Evolutionary conservation across 192 early-diverging fungal species (phyloP).

Genomic region (Rhizoclosmatium sp.): DNA sequence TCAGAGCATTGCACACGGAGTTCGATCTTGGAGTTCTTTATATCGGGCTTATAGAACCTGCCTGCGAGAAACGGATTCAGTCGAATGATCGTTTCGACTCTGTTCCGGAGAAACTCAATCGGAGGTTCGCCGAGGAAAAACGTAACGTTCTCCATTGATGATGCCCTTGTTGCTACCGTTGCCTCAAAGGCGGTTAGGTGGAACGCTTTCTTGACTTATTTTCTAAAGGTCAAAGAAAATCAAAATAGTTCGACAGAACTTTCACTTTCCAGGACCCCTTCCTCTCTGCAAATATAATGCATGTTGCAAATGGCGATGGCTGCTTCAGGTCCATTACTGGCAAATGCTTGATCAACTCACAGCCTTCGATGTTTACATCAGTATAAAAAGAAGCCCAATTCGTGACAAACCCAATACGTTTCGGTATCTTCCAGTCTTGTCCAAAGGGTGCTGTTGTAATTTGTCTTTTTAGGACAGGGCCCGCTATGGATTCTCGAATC

Average conservation of each 20-base stretch:
- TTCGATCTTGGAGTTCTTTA: background rate
- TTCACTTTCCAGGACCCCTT: background rate
- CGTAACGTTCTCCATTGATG: background rate
- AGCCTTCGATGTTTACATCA: background rate
- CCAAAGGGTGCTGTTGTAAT: background rate
- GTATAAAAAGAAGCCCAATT: conserved; percentile 9
- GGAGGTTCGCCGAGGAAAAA: background rate
- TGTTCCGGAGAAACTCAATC: background rate
- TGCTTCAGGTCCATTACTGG: background rate
- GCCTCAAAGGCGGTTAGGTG: background rate
- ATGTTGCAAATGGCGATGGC: background rate
- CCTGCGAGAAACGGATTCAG: background rate
- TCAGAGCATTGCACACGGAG: no score
- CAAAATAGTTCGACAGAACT: background rate
- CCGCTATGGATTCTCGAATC: background rate
- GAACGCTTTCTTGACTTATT: no score
- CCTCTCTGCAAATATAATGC: background rate
- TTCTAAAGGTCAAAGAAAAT: background rate
- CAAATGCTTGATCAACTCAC: conserved; percentile 3
- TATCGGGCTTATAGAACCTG: background rate
- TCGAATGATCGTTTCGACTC: background rate
- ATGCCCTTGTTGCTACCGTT: background rate
- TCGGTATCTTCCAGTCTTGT: background rate
- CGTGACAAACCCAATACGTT: background rate
- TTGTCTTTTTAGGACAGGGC: background rate